Percentiles rank a stretch among this genome's conserved stretches.
Conservation (phyloP, 164 flowering plant species). For the Vitis rupestris region DNA sequence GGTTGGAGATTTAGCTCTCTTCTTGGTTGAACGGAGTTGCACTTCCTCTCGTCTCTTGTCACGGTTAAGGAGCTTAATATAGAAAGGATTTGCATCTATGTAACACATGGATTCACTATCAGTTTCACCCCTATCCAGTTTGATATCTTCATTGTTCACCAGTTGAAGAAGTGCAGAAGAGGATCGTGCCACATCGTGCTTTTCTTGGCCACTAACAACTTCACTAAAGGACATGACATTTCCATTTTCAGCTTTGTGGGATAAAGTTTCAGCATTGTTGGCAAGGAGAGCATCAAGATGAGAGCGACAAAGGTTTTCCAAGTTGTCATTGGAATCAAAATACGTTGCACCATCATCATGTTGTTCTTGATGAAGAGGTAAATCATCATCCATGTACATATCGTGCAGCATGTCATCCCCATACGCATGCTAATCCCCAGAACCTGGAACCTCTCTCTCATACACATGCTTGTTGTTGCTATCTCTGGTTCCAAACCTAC, state of each 20-base stretch:
- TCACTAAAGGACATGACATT: conserved; percentile 60
- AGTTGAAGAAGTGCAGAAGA: conserved; percentile 91
- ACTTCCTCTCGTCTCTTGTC: conserved; percentile 26
- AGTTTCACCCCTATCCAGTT: conserved; percentile 41
- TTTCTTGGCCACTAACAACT: conserved; percentile 67
- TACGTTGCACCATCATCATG: conserved; percentile 29
- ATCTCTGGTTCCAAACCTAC: too few species aligned
- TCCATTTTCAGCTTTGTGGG: conserved; percentile 36
- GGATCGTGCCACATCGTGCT: conserved; percentile 84
- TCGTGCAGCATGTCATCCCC: conserved; percentile 48
- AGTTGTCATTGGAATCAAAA: conserved; percentile 37
- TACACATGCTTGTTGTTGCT: too few species aligned
- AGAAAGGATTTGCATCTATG: conserved; percentile 67
- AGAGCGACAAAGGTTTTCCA: conserved; percentile 92
- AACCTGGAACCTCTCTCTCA: too few species aligned
- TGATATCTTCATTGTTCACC: conserved; percentile 87
- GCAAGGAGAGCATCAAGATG: conserved; percentile 93
- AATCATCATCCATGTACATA: conserved; percentile 50
- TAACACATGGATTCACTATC: conserved; percentile 44
- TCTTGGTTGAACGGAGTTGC: conserved; percentile 41
- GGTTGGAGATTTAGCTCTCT: conserved; percentile 54
- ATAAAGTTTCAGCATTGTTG: conserved; percentile 69
- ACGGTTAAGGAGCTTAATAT: conserved; percentile 47
- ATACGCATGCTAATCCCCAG: background rate
- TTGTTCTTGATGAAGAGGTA: conserved; percentile 36